These are phyloP conservation scores for Huntiella bhutanensis DNA, from an alignment of 2,329 filamentous ascomycete genomes.

Conservation along the genomic window DNA sequence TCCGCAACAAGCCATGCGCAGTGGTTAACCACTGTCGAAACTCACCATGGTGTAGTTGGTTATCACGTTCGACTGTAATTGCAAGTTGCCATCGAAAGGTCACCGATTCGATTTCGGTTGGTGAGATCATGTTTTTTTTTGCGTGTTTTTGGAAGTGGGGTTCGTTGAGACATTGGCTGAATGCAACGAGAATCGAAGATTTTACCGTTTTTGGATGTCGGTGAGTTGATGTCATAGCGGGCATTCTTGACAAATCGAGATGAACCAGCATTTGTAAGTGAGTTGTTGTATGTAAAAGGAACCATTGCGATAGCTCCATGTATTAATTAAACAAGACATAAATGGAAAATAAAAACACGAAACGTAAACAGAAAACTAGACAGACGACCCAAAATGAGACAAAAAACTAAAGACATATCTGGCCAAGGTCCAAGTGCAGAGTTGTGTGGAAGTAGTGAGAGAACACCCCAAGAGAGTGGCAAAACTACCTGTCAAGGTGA, in stretches of 20 bases:
- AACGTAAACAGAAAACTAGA: background rate
- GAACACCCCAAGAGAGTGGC: background rate
- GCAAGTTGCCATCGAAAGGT: conserved; percentile 10
- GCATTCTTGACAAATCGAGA: background rate
- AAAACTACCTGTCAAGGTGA: background rate
- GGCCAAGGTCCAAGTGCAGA: background rate
- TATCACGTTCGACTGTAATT: conserved; percentile 11
- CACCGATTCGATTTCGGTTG: conserved; percentile 10
- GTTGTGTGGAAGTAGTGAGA: background rate
- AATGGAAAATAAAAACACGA: background rate
- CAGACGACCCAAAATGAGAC: conserved; percentile 1
- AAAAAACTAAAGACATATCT: conserved; percentile 3
- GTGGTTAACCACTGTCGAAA: conserved; percentile 6
- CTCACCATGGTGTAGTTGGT: conserved; percentile 11
- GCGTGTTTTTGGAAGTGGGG: background rate
- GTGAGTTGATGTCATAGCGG: background rate
- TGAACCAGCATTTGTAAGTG: background rate
- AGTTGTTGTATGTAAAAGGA: background rate
- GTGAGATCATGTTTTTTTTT: conserved; percentile 7
- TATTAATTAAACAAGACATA: background rate
- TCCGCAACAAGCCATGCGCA: conserved; percentile 2
- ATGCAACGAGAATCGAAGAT: background rate
- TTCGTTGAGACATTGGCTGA: no score
- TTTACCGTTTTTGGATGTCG: background rate
- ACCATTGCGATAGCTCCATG: background rate